Evolutionary conservation across 805 yeast genomes (phyloP).

Genomic region (Wickerhamiella lipophila): DNA sequence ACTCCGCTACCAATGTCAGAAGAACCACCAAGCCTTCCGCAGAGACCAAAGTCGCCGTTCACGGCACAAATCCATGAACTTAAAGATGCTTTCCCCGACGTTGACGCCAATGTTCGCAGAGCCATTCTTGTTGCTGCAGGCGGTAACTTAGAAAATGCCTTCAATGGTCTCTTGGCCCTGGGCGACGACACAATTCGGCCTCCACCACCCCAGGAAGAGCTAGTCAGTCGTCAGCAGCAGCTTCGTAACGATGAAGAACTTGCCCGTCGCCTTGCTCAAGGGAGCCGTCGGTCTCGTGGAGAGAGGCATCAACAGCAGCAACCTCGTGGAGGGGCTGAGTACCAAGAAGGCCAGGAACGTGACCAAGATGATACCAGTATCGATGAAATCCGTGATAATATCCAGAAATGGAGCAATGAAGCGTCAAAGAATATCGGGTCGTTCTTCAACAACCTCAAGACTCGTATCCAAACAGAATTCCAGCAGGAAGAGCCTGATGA

Average conservation of each 20-base stretch:
- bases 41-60: conserved; percentile 52
- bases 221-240: conserved; percentile 32
- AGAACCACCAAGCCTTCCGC: conserved; percentile 33
- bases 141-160: conserved; percentile 73
- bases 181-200: conserved; percentile 39
- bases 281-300: background rate
- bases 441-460: conserved; percentile 19
- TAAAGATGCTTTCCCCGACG: conserved; percentile 73
- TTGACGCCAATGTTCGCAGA: conserved; percentile 56
- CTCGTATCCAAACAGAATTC: conserved; percentile 20
- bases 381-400: conserved; percentile 17
- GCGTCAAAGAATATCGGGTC: conserved; percentile 18
- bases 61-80: conserved; percentile 45
- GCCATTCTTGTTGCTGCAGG: conserved; percentile 78
- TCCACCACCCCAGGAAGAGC: conserved; percentile 26
- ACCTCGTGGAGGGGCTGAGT: background rate
- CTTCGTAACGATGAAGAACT: conserved; percentile 62
- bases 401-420: conserved; percentile 19
- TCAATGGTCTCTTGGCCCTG: conserved; percentile 69
- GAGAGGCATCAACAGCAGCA: background rate
- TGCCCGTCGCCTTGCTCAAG: conserved; percentile 59
- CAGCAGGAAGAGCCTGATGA: conserved; percentile 16
- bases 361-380: conserved; percentile 8
- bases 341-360: background rate
- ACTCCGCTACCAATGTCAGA: background rate